Percentiles rank a stretch among this genome's conserved stretches.
Conservation (phyloP, 2,329 filamentous ascomycete species). For the Sporothrix curviconia region DNA sequence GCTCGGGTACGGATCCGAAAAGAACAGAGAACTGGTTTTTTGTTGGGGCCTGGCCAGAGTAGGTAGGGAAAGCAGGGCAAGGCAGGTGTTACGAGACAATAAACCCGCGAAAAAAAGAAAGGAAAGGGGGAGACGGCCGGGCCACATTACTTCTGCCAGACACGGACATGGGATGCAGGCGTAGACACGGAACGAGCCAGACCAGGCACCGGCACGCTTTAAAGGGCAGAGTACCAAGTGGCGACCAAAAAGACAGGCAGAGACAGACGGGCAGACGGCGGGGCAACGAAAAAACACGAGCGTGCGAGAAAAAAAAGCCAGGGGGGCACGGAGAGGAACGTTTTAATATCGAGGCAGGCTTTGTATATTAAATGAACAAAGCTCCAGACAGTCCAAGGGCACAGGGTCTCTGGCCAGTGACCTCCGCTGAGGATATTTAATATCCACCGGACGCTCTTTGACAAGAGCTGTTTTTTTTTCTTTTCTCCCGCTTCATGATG, state of each 20-base stretch:
- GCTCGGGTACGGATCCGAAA: constrained; percentile 14
- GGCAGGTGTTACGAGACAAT: too few relatives aligned
- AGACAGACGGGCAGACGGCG: not conserved
- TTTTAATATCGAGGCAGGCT: constrained; percentile 5
- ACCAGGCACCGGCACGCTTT: constrained; percentile 4
- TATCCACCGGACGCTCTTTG: not conserved
- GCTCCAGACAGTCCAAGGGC: too few relatives aligned
- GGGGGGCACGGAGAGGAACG: not conserved
- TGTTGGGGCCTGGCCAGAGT: not conserved
- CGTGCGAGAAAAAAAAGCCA: not conserved
- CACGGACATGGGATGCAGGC: not conserved
- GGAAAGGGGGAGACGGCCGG: too few relatives aligned
- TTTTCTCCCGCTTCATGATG: not conserved
- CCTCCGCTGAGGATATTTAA: constrained; percentile 10
- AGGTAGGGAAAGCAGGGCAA: not conserved
- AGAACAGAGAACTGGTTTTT: not conserved
- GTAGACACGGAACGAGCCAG: constrained; percentile 7
- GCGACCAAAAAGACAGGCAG: too few relatives aligned
- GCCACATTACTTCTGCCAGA: not conserved
- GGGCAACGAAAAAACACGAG: not conserved
- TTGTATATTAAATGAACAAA: constrained; percentile 10
- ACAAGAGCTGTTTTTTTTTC: not conserved
- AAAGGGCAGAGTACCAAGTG: not conserved
- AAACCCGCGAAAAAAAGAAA: too few relatives aligned
- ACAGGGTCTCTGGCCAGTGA: not conserved